Percentiles rank a stretch among this genome's conserved stretches.
Conservation (phyloP, 768 basidiomycete genomes). For the Boletus rubropictus region DNA sequence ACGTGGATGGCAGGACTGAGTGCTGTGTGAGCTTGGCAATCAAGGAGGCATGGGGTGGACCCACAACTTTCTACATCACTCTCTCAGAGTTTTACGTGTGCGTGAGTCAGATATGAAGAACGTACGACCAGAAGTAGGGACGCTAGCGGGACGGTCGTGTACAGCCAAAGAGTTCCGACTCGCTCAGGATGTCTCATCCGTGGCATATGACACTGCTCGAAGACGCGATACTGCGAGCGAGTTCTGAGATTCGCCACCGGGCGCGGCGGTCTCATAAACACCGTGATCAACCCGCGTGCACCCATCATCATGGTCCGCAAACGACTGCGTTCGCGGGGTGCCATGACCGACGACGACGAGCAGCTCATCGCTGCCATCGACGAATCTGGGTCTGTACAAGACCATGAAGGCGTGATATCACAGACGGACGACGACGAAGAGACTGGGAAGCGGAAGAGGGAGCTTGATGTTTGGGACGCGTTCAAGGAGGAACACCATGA, state of each 20-base stretch:
- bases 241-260: background rate
- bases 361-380: constrained; percentile 16
- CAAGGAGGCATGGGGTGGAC: background rate
- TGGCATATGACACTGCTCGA: background rate
- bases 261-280: background rate
- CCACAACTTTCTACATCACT: constrained; percentile 4
- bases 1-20: background rate
- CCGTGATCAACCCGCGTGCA: constrained; percentile 9
- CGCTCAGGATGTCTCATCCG: background rate
- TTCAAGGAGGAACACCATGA: constrained; percentile 78
- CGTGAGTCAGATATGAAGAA: background rate
- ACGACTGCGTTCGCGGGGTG: constrained; percentile 43
- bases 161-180: background rate
- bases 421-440: constrained; percentile 7
- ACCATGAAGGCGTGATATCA: background rate
- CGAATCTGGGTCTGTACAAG: constrained; percentile 9
- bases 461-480: constrained; percentile 64
- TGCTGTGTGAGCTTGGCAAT: background rate
- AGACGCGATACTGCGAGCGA: background rate
- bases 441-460: constrained; percentile 39
- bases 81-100: background rate
- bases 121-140: background rate
- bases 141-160: too few species aligned
- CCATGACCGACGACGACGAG: constrained; percentile 28
- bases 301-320: constrained; percentile 34